phyloP scores from a whole-genome alignment of 768 basidiomycete genomes.

The Boletus rufocinnamomeus region DNA sequence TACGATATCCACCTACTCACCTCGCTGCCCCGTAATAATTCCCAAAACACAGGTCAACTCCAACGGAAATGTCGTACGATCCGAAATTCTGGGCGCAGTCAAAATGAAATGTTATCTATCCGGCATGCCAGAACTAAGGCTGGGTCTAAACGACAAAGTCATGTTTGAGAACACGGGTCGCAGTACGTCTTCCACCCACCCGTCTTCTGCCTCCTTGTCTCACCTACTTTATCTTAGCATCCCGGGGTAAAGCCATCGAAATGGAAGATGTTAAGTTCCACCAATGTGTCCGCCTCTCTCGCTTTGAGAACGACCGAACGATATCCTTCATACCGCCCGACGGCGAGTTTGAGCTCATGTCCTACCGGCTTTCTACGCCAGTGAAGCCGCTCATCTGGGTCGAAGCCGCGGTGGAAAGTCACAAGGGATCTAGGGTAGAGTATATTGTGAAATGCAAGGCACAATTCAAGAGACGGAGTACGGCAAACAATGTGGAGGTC shows the following conservation, averaged over 20 bases:
- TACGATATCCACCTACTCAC: neutral
- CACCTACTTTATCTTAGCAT: conserved; percentile 2
- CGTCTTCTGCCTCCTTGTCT: neutral
- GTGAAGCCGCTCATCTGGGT: conserved; percentile 96
- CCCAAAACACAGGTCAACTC: conserved; percentile 75
- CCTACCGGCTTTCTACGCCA: conserved; percentile 92
- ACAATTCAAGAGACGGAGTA: conserved; percentile 95
- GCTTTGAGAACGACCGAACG: conserved; percentile 98
- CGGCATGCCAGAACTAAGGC: conserved; percentile 97
- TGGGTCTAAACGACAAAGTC: conserved; percentile 98
- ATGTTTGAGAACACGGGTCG: conserved; percentile 99
- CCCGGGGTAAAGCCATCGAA: conserved; percentile 96
- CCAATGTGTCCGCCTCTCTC: conserved; percentile 95
- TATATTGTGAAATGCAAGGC: conserved; percentile 96
- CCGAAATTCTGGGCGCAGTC: conserved; percentile 96
- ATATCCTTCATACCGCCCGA: conserved; percentile 99
- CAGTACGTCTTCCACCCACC: conserved; percentile 54
- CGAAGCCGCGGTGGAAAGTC: conserved; percentile 94
- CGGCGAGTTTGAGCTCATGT: conserved; percentile 98
- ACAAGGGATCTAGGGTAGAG: conserved; percentile 90
- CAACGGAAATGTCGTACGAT: conserved; percentile 94
- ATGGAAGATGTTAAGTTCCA: conserved; percentile 99
- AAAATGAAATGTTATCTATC: conserved; percentile 99
- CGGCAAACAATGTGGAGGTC: conserved; percentile 98
- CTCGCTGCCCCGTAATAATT: neutral